Evolutionary conservation across 2,329 filamentous ascomycete species (phyloP), one percentile per base, ranked within the genome.

Genomic region (Huntiella bhutanensis): DNA sequence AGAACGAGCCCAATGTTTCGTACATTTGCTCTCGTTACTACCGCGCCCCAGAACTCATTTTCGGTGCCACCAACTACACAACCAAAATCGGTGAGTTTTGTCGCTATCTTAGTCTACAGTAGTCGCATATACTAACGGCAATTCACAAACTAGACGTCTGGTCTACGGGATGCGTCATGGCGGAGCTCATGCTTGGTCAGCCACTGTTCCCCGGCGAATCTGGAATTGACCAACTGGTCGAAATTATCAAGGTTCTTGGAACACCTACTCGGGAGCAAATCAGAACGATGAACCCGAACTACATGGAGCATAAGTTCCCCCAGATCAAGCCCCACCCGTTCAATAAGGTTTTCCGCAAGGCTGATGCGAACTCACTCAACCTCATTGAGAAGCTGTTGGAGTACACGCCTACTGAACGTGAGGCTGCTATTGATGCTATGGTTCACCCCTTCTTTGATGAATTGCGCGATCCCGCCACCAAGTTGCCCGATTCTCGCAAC

Each of bases 231-330:
- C 91, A 98, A 62, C 70, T 98, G 42, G 91, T 98, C 40, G 91
- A 98, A 65, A 98, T 98, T 61, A 98, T 98, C 72, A 98, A 98
- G 68, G 88, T 98, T 45, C 69, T 98, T 51, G 91, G 91, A 50
- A 98, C 91, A 13, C 91, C 91, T 13, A 96, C 91, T 33, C 76
- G 91, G 53, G 91, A 98, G 62, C 91, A 98, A 64, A 98, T 98
- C 58, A 83, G 91, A 55, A 98, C 91, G 54, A 98, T 98, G 91
- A 98, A 98, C 65, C 91, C 91, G 50, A 98, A 98, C 65, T 98
- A 98, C 66, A 98, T 98, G 91, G 91, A 98, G 68, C 91, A 98
- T 69, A 96, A 96, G 69, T 98, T 98, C 65, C 91, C 91, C 41
- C 91, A 98, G 64, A 98, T 98, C 69, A 98, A 98, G 70, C 91